Evolutionary conservation across 1,139 yeast species (phyloP).

Genomic region (Sugiyamaella grinbergsii): DNA sequence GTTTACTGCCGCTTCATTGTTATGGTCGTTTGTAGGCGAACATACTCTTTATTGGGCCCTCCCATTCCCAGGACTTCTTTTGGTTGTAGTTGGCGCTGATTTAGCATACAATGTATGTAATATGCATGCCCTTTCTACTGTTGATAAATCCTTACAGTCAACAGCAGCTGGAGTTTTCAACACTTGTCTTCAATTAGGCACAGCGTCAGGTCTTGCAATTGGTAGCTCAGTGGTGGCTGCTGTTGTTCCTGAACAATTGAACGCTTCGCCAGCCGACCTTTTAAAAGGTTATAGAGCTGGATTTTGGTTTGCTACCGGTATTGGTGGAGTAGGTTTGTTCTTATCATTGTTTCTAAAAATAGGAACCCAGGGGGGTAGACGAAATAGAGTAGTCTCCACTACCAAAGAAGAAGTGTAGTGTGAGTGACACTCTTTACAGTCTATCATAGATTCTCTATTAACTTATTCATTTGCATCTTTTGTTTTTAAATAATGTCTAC

Average conservation of each 20-base stretch:
- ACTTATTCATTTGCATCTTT: background rate
- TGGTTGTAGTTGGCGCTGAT: slow-evolving; percentile 51
- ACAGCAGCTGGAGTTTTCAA: slow-evolving; percentile 52
- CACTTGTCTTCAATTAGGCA: slow-evolving; percentile 46
- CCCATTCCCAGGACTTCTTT: slow-evolving; percentile 47
- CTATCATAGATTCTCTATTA: too few species aligned
- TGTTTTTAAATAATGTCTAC: too few species aligned
- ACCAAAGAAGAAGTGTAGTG: slow-evolving; percentile 1
- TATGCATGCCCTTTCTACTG: slow-evolving; percentile 47
- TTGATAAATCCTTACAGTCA: slow-evolving; percentile 44
- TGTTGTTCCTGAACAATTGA: slow-evolving; percentile 40
- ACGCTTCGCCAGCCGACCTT: slow-evolving; percentile 34
- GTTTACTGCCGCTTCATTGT: slow-evolving; percentile 42
- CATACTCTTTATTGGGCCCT: slow-evolving; percentile 47
- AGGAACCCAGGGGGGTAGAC: slow-evolving; percentile 40
- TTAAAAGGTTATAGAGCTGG: slow-evolving; percentile 46
- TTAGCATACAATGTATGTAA: slow-evolving; percentile 49
- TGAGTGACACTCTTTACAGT: background rate
- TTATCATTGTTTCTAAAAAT: slow-evolving; percentile 43
- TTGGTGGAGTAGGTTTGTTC: slow-evolving; percentile 41
- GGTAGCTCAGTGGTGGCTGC: slow-evolving; percentile 45
- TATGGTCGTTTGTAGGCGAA: slow-evolving; percentile 47
- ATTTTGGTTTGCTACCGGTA: slow-evolving; percentile 47
- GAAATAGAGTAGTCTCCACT: slow-evolving; percentile 3
- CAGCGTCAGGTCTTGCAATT: slow-evolving; percentile 48